These are phyloP conservation scores for Saccharomyces hybrid DNA, from an alignment of 1,139 yeast species.

Conservation along the genomic window DNA sequence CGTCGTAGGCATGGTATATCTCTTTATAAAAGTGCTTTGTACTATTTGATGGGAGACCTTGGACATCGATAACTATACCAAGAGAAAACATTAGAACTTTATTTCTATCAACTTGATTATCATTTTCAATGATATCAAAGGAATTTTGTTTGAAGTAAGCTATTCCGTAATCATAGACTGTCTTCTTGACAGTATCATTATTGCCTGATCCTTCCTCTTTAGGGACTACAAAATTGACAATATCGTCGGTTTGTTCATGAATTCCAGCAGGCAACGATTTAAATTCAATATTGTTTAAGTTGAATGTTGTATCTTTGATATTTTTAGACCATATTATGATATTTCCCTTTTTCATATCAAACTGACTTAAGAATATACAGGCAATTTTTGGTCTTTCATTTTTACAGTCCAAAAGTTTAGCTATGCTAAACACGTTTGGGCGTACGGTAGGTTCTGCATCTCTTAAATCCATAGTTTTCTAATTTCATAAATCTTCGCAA, in stretches of 20 bases:
- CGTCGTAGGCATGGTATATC: conserved; percentile 38
- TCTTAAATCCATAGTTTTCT: not conserved
- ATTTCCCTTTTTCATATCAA: conserved; percentile 31
- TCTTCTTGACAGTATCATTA: conserved; percentile 22
- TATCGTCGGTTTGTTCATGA: conserved; percentile 53
- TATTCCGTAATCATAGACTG: conserved; percentile 36
- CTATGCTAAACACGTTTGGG: not conserved
- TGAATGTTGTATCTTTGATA: conserved; percentile 11
- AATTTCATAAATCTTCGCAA: not conserved
- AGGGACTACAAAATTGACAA: conserved; percentile 43
- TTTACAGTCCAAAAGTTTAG: not conserved
- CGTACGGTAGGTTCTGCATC: not conserved
- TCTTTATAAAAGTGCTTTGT: conserved; percentile 1
- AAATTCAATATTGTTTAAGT: conserved; percentile 49
- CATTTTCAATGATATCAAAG: conserved; percentile 17
- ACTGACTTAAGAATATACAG: conserved; percentile 25
- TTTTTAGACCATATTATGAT: conserved; percentile 24
- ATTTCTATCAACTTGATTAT: conserved; percentile 37
- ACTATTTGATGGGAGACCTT: not conserved
- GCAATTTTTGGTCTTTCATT: not conserved
- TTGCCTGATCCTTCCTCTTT: conserved; percentile 29
- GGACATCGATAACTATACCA: conserved; percentile 49
- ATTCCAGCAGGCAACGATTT: conserved; percentile 77
- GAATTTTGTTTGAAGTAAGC: conserved; percentile 43
- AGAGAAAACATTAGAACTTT: conserved; percentile 56